These are phyloP conservation scores for Kingdonia uniflora DNA, from an alignment of 164 flowering plant genomes.

Conservation along the genomic window DNA sequence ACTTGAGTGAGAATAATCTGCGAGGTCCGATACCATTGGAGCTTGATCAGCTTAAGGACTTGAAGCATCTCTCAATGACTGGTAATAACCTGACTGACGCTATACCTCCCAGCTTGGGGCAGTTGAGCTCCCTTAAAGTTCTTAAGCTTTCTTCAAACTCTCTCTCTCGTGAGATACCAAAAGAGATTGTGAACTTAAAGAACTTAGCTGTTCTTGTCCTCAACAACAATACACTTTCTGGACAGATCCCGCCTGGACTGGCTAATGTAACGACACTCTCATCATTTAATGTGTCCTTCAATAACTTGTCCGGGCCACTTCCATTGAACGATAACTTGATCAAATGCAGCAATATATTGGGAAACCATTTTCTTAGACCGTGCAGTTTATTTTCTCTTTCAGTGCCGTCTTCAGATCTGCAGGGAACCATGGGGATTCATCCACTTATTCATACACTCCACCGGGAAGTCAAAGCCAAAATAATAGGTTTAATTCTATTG, in stretches of 20 bases:
- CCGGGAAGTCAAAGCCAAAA: constrained; percentile 16
- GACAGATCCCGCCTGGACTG: constrained; percentile 56
- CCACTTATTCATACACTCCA: constrained; percentile 30
- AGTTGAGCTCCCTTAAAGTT: constrained; percentile 37
- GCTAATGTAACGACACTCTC: constrained; percentile 44
- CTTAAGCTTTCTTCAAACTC: constrained; percentile 66
- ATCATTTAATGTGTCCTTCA: constrained; percentile 64
- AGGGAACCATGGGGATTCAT: constrained; percentile 21
- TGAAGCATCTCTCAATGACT: constrained; percentile 53
- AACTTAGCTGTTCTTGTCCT: constrained; percentile 51
- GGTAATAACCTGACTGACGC: constrained; percentile 53
- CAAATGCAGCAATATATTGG: constrained; percentile 43
- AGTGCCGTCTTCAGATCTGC: constrained; percentile 39
- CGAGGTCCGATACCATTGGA: constrained; percentile 47
- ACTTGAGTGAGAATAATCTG: constrained; percentile 57
- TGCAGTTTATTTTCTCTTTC: constrained; percentile 33
- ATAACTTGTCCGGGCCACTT: constrained; percentile 67
- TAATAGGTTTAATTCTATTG: constrained; percentile 52
- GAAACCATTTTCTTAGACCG: constrained; percentile 44
- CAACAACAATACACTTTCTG: constrained; percentile 55
- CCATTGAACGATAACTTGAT: constrained; percentile 32
- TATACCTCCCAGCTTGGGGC: constrained; percentile 54
- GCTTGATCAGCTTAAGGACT: constrained; percentile 31
- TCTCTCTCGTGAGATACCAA: constrained; percentile 61
- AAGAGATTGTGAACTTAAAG: constrained; percentile 37